phyloP scores from a whole-genome alignment of 495 filamentous ascomycete species.

The Aspergillus homomorphus region DNA sequence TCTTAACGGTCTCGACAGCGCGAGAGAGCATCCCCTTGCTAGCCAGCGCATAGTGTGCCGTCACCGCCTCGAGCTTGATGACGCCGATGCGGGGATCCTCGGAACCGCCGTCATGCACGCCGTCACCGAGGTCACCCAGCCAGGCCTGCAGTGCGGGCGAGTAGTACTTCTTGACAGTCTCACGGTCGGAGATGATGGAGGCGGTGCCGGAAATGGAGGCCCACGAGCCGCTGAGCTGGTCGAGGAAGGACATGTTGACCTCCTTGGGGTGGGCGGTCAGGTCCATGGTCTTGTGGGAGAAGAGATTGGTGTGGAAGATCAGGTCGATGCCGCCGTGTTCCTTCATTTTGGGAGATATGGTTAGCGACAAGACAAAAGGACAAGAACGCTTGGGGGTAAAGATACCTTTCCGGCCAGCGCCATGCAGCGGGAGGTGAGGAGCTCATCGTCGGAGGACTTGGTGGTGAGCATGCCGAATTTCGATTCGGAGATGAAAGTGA shows the following conservation, averaged over 20 bases:
- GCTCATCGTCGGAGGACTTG: constrained; percentile 63
- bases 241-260: constrained; percentile 84
- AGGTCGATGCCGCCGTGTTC: constrained; percentile 79
- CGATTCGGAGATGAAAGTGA: constrained; percentile 59
- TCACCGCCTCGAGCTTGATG: constrained; percentile 45
- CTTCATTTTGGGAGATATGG: constrained; percentile 31
- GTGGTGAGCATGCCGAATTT: constrained; percentile 84
- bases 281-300: constrained; percentile 88
- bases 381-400: constrained; percentile 6
- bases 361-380: background rate
- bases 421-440: constrained; percentile 83
- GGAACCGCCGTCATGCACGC: constrained; percentile 76
- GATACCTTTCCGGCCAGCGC: constrained; percentile 79
- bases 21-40: constrained; percentile 51
- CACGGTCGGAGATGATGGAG: constrained; percentile 61
- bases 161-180: constrained; percentile 72
- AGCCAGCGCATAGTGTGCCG: constrained; percentile 45
- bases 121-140: constrained; percentile 89
- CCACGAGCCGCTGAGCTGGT: constrained; percentile 56
- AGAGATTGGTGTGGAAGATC: constrained; percentile 91
- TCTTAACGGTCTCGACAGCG: constrained; percentile 71
- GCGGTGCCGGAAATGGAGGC: constrained; percentile 21
- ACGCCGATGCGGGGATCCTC: constrained; percentile 74
- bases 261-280: constrained; percentile 64
- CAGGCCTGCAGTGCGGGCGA: constrained; percentile 73